Evolutionary conservation across 176 grass and related monocot genomes (phyloP), one percentile per base, ranked within the genome.

Genomic region (Aegilops umbellulata): DNA sequence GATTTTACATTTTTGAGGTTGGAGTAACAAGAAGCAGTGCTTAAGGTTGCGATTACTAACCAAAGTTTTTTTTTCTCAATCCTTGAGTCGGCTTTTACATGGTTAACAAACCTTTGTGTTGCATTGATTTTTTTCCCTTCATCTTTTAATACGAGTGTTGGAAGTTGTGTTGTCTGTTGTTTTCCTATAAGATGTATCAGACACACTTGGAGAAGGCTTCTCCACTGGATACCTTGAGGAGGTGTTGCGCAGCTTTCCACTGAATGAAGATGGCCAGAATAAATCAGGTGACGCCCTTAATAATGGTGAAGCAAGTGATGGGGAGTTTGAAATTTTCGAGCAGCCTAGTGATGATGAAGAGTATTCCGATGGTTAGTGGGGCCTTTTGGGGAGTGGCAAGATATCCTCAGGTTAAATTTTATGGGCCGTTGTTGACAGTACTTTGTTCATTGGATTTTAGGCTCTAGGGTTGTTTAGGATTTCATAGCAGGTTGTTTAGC

Each of bases 311-410:
- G 78, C 77, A 64, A 92, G 93, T 85, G 95, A 98, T 25, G 87
- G 73, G 19, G 93, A 95, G 80, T 98, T 93, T 58, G 85, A 98
- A 86, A 95, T 95, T 80, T 95, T 83, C 34, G 95, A 95, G 81
- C 95, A 90, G 61, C 85, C 85, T 29, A 98, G 95, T 77, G 93
- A 95, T 1, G 89, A 90, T 46, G 89, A 89, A 83, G 78, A 87
- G 11, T 85, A 19, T 2, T 85, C 80, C 20, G 89, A 87, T 82
- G 84, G 83, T 71, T 82, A 78, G 30, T 69, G 29, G 4, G 13
- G 27, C 51, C 27, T 77, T 62, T 69, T 49, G 26, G 63, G 22
- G 26, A 81, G 26, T 26, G 47, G 81, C 32, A 7, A 38, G 8
- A 11, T 65, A 82, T 69, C 69, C 34, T 10, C 2, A 30, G n/a